Percentiles rank a stretch among this genome's conserved stretches.
These are phyloP conservation scores for Fusarium albosuccineum DNA, from an alignment of 2,329 filamentous ascomycete genomes.

Conservation along the genomic window DNA sequence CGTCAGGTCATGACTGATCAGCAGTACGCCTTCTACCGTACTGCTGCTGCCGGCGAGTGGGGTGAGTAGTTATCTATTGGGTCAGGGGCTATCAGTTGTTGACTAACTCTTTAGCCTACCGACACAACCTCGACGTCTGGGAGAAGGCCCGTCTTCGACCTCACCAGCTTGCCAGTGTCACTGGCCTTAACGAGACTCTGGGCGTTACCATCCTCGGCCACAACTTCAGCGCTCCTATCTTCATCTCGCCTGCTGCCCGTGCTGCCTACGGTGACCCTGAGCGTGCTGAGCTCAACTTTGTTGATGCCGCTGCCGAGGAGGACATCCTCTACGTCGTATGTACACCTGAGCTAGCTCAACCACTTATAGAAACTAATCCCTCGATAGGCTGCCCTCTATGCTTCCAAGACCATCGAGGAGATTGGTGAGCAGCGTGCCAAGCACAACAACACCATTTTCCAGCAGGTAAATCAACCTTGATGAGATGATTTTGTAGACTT, in stretches of 20 bases:
- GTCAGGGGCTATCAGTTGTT: not conserved
- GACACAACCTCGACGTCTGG: slow-evolving; percentile 65
- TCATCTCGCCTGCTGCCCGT: slow-evolving; percentile 62
- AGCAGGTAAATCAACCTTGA: slow-evolving; percentile 43
- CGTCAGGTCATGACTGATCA: slow-evolving; percentile 56
- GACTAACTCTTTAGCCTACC: slow-evolving; percentile 51
- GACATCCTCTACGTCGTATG: slow-evolving; percentile 60
- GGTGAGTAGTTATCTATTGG: slow-evolving; percentile 19
- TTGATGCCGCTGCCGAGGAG: slow-evolving; percentile 58
- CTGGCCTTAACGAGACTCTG: slow-evolving; percentile 51
- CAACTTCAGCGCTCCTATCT: slow-evolving; percentile 63
- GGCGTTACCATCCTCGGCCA: slow-evolving; percentile 60
- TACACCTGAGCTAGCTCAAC: not conserved
- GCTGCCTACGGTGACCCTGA: slow-evolving; percentile 58
- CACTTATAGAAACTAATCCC: not conserved
- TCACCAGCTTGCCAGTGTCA: slow-evolving; percentile 49
- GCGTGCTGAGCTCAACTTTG: slow-evolving; percentile 61
- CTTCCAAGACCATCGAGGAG: slow-evolving; percentile 52
- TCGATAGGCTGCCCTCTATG: slow-evolving; percentile 47
- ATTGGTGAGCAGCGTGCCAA: slow-evolving; percentile 47
- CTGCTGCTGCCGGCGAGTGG: slow-evolving; percentile 63
- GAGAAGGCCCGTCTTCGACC: slow-evolving; percentile 59
- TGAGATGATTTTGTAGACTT: no score
- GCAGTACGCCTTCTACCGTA: slow-evolving; percentile 63
- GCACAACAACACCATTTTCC: slow-evolving; percentile 48